These are phyloP conservation scores for Auricularia heimuer DNA, from an alignment of 768 basidiomycete genomes.

Conservation along the genomic window DNA sequence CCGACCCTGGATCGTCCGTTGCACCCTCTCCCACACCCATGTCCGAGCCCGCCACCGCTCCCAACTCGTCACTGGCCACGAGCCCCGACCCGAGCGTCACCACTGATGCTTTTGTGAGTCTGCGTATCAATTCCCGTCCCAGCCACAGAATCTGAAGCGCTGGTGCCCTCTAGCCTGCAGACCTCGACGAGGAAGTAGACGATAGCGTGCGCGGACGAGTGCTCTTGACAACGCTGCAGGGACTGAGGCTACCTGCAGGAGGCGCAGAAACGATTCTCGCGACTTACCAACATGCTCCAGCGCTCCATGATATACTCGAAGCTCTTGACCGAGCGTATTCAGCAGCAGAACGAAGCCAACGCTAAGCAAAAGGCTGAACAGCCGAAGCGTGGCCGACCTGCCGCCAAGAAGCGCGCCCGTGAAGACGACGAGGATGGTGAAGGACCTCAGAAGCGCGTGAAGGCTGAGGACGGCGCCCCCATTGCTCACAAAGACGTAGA, in stretches of 20 bases:
- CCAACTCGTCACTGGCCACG: not conserved
- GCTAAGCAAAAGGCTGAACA: conserved; percentile 11
- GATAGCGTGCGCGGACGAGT: not conserved
- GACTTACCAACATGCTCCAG: not conserved
- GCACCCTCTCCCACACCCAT: not conserved
- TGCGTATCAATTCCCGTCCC: not conserved
- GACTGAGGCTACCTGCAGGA: not conserved
- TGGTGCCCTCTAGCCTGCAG: not conserved
- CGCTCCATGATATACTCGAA: not conserved
- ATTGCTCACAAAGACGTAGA: conserved; percentile 3
- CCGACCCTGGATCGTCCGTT: not conserved
- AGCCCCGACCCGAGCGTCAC: not conserved
- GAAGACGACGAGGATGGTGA: conserved; percentile 4
- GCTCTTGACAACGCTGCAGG: not conserved
- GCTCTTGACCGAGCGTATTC: not conserved
- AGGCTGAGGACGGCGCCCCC: not conserved
- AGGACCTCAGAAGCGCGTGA: not conserved
- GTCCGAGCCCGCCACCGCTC: not conserved
- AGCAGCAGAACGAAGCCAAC: not conserved
- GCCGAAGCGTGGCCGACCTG: not conserved
- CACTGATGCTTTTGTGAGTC: not conserved
- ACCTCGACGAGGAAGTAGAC: not conserved
- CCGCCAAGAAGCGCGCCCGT: not conserved
- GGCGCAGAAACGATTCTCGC: not conserved
- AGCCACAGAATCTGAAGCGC: not conserved